Percentiles rank a stretch among this genome's conserved stretches.
phyloP scores from a whole-genome alignment of 2,329 filamentous ascomycete species.

The Nemania diffusa region DNA sequence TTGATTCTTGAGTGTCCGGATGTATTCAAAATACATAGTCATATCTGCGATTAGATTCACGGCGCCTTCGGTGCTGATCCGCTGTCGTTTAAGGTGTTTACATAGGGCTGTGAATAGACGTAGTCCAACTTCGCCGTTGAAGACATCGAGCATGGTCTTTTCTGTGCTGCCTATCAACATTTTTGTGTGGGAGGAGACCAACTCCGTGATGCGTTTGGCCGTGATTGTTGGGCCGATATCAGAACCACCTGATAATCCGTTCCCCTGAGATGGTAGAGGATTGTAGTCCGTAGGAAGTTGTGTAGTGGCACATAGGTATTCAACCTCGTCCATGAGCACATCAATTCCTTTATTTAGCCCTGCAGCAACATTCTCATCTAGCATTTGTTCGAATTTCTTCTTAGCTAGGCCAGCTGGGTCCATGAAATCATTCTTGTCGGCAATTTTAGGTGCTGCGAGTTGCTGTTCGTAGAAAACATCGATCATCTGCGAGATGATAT shows the following conservation, averaged over 20 bases:
- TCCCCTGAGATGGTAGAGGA: constrained; percentile 61
- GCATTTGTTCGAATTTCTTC: constrained; percentile 98
- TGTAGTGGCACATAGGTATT: constrained; percentile 90
- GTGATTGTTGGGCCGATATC: constrained; percentile 76
- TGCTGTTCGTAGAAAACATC: constrained; percentile 99
- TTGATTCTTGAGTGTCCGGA: constrained; percentile 81
- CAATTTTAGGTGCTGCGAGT: constrained; percentile 81
- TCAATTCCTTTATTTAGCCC: constrained; percentile 98
- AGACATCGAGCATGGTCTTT: constrained; percentile 97
- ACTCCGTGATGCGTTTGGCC: constrained; percentile 81
- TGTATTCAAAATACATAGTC: constrained; percentile 90
- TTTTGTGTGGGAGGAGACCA: constrained; percentile 87
- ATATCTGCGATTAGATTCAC: constrained; percentile 96
- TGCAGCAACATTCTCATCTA: constrained; percentile 94
- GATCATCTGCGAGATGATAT: constrained; percentile 98
- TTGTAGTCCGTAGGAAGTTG: constrained; percentile 93
- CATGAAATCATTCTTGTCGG: constrained; percentile 93
- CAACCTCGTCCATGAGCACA: constrained; percentile 97
- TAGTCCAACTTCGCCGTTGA: constrained; percentile 96
- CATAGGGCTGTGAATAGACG: constrained; percentile 91
- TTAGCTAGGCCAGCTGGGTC: constrained; percentile 93
- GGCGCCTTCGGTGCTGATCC: constrained; percentile 88
- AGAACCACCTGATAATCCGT: constrained; percentile 49
- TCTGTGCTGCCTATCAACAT: constrained; percentile 97
- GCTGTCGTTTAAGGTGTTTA: constrained; percentile 97